A percentile compares a stretch with the other conserved stretches of the same genome.
These are phyloP conservation scores for Parmelia sp. DNA, from an alignment of 495 filamentous ascomycete genomes.

Conservation along the genomic window DNA sequence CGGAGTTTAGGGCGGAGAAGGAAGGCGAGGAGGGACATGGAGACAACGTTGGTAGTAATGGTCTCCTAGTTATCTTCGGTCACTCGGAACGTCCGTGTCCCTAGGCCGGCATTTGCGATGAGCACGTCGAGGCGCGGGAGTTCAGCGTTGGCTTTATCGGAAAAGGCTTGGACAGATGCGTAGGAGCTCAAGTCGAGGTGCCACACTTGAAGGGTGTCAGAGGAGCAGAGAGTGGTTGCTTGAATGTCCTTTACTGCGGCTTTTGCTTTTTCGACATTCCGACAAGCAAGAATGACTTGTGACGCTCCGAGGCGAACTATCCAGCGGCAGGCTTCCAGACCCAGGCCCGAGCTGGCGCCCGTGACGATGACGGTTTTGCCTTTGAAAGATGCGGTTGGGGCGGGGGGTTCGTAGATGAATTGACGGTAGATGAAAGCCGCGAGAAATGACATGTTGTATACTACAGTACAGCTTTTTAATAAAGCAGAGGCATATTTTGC, in stretches of 20 bases:
- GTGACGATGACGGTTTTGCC: slow-evolving; percentile 47
- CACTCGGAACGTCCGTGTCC: slow-evolving; percentile 17
- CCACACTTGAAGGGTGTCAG: slow-evolving; percentile 45
- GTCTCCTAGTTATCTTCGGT: slow-evolving; percentile 24
- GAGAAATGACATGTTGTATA: slow-evolving; percentile 10
- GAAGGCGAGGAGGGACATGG: slow-evolving; percentile 41
- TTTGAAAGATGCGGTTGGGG: slow-evolving; percentile 34
- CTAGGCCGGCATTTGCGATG: slow-evolving; percentile 43
- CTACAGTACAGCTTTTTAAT: neutral
- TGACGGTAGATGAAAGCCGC: slow-evolving; percentile 40
- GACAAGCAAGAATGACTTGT: slow-evolving; percentile 50
- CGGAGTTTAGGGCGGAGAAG: slow-evolving; percentile 34
- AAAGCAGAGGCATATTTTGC: too few species aligned
- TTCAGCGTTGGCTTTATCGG: slow-evolving; percentile 29
- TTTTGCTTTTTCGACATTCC: slow-evolving; percentile 43
- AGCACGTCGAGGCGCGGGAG: slow-evolving; percentile 38
- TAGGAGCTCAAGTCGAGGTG: slow-evolving; percentile 46
- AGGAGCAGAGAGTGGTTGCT: slow-evolving; percentile 32
- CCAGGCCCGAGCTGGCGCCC: slow-evolving; percentile 49
- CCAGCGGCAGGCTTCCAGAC: slow-evolving; percentile 44
- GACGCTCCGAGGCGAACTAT: slow-evolving; percentile 41
- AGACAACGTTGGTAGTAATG: slow-evolving; percentile 51
- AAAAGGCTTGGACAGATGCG: slow-evolving; percentile 38
- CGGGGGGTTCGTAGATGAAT: slow-evolving; percentile 31
- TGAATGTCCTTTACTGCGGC: slow-evolving; percentile 33